These are phyloP conservation scores for Periconia macrospinosa DNA, from an alignment of 2,329 filamentous ascomycete species.

Conservation along the genomic window DNA sequence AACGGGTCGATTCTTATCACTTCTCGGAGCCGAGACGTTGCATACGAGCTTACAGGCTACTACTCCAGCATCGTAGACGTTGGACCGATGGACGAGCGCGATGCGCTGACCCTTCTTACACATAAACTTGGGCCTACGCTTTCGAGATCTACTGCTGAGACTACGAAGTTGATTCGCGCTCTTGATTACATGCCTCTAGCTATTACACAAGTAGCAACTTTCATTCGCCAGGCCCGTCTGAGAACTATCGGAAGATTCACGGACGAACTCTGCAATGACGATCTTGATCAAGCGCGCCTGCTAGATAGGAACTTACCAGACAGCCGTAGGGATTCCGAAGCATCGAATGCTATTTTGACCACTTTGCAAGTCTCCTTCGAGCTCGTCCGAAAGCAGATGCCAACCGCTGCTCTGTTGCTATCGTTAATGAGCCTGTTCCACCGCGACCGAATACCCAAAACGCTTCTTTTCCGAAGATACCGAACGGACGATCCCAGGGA, in stretches of 20 bases:
- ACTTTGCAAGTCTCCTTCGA: conserved; percentile 41
- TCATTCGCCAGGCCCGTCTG: conserved; percentile 24
- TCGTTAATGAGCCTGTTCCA: conserved; percentile 55
- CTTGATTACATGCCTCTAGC: conserved; percentile 39
- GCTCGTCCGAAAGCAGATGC: conserved; percentile 32
- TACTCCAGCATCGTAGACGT: conserved; percentile 16
- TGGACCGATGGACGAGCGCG: conserved; percentile 16
- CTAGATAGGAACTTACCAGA: conserved; percentile 28
- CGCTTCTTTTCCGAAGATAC: conserved; percentile 28
- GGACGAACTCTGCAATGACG: conserved; percentile 38
- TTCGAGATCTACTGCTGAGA: neutral
- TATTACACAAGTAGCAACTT: conserved; percentile 37
- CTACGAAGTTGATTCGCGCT: conserved; percentile 7
- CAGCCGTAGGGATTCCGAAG: conserved; percentile 35
- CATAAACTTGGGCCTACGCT: conserved; percentile 24
- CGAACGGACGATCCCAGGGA: too few species aligned
- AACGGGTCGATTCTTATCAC: conserved; percentile 13
- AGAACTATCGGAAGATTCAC: conserved; percentile 39
- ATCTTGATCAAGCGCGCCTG: conserved; percentile 24
- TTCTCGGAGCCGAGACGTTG: conserved; percentile 10
- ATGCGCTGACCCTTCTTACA: conserved; percentile 19
- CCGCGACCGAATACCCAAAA: conserved; percentile 44
- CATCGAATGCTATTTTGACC: conserved; percentile 39
- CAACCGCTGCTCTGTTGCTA: conserved; percentile 46
- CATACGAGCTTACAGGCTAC: conserved; percentile 11